phyloP scores from a whole-genome alignment of 768 basidiomycete species.

The Lentinula boryana region DNA sequence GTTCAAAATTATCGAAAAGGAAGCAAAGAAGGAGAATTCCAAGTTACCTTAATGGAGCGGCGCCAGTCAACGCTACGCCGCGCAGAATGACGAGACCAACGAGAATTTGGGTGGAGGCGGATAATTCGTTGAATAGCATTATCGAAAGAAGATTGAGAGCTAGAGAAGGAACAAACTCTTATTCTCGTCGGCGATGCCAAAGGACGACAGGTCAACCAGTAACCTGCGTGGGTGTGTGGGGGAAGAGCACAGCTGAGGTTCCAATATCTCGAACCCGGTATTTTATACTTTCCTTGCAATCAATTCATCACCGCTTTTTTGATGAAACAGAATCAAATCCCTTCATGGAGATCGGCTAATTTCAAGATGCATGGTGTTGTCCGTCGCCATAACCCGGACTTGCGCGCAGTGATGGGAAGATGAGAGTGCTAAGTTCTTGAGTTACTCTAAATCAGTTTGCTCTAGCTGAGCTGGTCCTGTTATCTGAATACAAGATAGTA shows the following conservation, averaged over 20 bases:
- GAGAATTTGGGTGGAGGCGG: neutral
- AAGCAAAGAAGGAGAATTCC: neutral
- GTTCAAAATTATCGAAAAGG: neutral
- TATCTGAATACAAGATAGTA: too few species aligned
- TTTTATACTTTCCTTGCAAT: neutral
- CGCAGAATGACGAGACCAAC: neutral
- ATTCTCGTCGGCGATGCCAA: neutral
- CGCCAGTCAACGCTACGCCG: neutral
- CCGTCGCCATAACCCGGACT: neutral
- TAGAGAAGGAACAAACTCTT: neutral
- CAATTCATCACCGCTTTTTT: neutral
- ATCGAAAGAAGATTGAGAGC: neutral
- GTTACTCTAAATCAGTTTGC: too few species aligned
- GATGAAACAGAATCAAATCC: neutral
- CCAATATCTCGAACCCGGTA: neutral
- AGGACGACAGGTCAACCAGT: constrained; percentile 5
- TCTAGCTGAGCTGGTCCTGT: too few species aligned
- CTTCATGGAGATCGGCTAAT: neutral
- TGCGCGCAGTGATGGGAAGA: neutral
- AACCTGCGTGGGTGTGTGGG: constrained; percentile 3
- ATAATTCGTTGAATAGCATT: constrained; percentile 1
- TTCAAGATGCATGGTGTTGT: neutral
- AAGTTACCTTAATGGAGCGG: neutral
- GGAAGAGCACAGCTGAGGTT: neutral
- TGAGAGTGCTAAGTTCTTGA: neutral